phyloP scores from a whole-genome alignment of 2,329 filamentous ascomycete species.

The Lasiodiplodia sp. region DNA sequence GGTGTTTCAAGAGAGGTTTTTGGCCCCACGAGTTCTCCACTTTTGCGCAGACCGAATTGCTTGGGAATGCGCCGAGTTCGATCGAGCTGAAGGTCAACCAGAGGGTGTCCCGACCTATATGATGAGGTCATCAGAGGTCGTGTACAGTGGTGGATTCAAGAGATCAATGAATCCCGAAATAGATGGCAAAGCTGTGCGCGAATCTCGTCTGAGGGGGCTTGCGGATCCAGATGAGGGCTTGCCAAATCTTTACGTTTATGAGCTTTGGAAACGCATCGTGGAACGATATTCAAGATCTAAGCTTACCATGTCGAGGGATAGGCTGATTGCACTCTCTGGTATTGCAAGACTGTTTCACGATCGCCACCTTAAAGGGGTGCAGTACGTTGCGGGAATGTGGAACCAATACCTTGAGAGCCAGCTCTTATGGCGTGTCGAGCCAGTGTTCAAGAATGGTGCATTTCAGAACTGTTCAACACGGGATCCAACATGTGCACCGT shows the following conservation, averaged over 20 bases:
- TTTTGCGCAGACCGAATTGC: neutral
- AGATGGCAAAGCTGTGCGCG: slow-evolving; percentile 3
- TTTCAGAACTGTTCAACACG: slow-evolving; percentile 24
- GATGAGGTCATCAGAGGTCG: neutral
- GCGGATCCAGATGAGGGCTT: neutral
- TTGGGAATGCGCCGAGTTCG: slow-evolving; percentile 14
- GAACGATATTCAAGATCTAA: slow-evolving; percentile 33
- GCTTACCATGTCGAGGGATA: slow-evolving; percentile 33
- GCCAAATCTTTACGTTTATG: slow-evolving; percentile 7
- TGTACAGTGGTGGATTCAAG: slow-evolving; percentile 24
- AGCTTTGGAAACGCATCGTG: slow-evolving; percentile 34
- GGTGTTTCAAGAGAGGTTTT: slow-evolving; percentile 21
- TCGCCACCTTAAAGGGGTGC: slow-evolving; percentile 30
- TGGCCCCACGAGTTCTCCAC: slow-evolving; percentile 12
- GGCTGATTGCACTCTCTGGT: slow-evolving; percentile 35
- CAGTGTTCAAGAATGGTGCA: slow-evolving; percentile 5
- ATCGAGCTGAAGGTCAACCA: slow-evolving; percentile 30
- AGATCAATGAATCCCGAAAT: slow-evolving; percentile 1
- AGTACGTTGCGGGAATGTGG: slow-evolving; percentile 35
- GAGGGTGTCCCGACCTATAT: neutral
- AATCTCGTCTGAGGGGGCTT: neutral
- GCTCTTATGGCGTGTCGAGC: slow-evolving; percentile 34
- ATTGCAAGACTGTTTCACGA: slow-evolving; percentile 29
- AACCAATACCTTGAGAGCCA: slow-evolving; percentile 34
- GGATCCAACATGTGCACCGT: slow-evolving; percentile 30